Conservation (phyloP, 148 eudicot species). For the Dysphania ambrosioides region DNA sequence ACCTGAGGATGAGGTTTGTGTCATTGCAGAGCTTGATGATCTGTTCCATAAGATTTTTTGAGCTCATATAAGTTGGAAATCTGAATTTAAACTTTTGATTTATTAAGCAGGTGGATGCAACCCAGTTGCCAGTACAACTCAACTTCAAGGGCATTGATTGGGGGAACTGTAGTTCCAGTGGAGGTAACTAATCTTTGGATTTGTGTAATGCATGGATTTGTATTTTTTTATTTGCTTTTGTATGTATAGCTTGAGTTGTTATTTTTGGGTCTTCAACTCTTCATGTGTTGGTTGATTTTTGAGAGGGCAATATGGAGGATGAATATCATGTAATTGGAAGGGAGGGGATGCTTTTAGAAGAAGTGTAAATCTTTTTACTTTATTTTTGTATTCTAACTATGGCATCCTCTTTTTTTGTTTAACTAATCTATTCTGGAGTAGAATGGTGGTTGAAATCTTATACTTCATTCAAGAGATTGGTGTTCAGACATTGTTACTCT, state of each 20-base stretch:
- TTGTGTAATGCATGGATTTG: neutral
- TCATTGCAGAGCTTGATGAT: neutral
- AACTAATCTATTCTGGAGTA: no score
- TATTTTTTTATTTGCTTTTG: neutral
- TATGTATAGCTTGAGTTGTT: neutral
- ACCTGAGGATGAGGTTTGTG: slow-evolving; percentile 24
- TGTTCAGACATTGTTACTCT: neutral
- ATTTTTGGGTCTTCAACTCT: neutral
- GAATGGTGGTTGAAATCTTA: no score
- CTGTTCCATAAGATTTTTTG: neutral
- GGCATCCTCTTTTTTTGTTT: no score
- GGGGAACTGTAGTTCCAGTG: neutral
- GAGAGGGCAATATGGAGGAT: neutral
- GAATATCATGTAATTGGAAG: no score
- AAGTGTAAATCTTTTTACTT: no score
- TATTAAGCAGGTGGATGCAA: slow-evolving; percentile 16
- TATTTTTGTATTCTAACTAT: no score
- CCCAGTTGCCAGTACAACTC: neutral
- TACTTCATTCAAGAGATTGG: neutral
- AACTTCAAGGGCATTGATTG: neutral
- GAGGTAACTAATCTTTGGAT: slow-evolving; percentile 4
- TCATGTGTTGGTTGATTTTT: neutral
- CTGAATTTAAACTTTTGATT: slow-evolving; percentile 8
- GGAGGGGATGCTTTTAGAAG: no score
- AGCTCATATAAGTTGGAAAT: neutral